Conservation (phyloP, 306 rosid genomes). For the Fagus crenata region DNA sequence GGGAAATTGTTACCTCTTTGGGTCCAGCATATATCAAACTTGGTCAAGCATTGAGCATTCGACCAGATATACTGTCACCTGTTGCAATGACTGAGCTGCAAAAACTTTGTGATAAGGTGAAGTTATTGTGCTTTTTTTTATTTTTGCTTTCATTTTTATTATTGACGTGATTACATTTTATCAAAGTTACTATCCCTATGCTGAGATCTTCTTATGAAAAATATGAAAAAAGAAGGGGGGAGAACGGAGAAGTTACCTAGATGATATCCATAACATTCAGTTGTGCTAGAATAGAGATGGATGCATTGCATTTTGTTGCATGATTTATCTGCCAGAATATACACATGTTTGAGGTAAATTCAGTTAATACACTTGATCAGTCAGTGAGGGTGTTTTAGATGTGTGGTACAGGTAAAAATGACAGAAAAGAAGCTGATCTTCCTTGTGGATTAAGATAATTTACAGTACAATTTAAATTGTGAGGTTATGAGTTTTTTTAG, state of each 20-base stretch:
- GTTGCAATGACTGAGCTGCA: conserved; percentile 94
- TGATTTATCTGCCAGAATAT: neutral
- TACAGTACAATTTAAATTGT: neutral
- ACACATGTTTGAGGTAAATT: neutral
- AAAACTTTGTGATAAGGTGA: conserved; percentile 96
- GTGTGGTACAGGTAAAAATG: neutral
- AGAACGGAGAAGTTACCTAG: neutral
- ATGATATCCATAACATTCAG: neutral
- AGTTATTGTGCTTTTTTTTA: conserved; percentile 8
- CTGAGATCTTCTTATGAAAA: neutral
- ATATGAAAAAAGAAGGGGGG: neutral
- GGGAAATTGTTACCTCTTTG: conserved; percentile 97
- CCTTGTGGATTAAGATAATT: neutral
- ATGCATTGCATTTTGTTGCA: neutral
- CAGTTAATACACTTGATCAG: neutral
- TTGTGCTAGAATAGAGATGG: neutral
- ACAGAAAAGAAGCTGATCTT: neutral
- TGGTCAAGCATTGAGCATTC: conserved; percentile 98
- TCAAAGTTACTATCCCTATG: conserved; percentile 2
- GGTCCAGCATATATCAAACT: conserved; percentile 99
- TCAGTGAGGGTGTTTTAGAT: neutral
- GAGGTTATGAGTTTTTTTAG: neutral
- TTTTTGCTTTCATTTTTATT: conserved; percentile 12
- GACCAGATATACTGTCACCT: conserved; percentile 95
- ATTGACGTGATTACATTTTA: neutral